Conservation (phyloP, 2,329 filamentous ascomycete species). For the Fusarium staphyleae region DNA sequence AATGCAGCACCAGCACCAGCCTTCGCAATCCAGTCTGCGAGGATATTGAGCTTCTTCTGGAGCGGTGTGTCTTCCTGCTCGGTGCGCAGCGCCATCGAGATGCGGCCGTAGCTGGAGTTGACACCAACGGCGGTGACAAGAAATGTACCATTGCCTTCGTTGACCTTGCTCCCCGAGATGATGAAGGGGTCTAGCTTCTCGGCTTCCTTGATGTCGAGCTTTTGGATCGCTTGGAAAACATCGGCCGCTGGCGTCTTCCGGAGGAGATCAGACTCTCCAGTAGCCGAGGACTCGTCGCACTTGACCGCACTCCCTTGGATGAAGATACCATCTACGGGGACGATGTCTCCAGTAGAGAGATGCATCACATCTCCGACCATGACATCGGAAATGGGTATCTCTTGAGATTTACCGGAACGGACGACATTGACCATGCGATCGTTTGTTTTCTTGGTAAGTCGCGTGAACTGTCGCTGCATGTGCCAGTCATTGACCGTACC, state of each 20-base stretch:
- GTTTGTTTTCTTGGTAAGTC: constrained; percentile 67
- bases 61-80: constrained; percentile 61
- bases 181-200: constrained; percentile 70
- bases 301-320: constrained; percentile 61
- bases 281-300: constrained; percentile 77
- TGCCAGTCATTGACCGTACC: constrained; percentile 72
- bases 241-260: constrained; percentile 69
- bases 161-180: constrained; percentile 62
- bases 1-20: constrained; percentile 70
- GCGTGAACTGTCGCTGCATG: constrained; percentile 70
- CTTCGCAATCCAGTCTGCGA: constrained; percentile 47
- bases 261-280: constrained; percentile 76
- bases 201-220: constrained; percentile 48
- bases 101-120: constrained; percentile 61
- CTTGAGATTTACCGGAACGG: constrained; percentile 68
- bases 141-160: constrained; percentile 61
- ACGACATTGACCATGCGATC: constrained; percentile 71
- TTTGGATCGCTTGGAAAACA: constrained; percentile 62
- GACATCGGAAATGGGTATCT: constrained; percentile 71
- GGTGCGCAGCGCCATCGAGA: constrained; percentile 62
- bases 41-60: constrained; percentile 59
- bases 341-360: constrained; percentile 72
- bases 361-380: constrained; percentile 74
- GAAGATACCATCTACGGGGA: constrained; percentile 75
- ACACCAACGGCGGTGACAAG: constrained; percentile 63